These are phyloP conservation scores for Fusarium avenaceum DNA, from an alignment of 2,329 filamentous ascomycete species.

Conservation along the genomic window DNA sequence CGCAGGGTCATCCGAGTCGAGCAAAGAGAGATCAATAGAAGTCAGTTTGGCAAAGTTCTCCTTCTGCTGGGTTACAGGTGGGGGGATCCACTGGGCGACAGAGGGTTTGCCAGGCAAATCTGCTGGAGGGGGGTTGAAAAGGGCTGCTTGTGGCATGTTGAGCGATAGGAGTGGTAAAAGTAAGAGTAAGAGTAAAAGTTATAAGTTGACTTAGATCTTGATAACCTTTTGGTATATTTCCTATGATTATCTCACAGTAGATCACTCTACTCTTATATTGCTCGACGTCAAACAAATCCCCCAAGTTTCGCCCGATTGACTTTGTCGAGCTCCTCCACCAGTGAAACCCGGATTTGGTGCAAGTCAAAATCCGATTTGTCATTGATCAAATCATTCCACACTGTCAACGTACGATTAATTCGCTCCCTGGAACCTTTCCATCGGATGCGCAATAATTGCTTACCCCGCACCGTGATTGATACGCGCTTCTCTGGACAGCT, in stretches of 20 bases:
- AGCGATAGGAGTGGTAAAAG: not conserved
- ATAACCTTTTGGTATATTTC: not conserved
- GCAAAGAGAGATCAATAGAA: conserved; percentile 59
- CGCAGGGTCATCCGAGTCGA: conserved; percentile 58
- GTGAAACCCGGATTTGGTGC: too few species aligned
- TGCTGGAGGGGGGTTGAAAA: conserved; percentile 58
- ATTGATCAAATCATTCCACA: too few species aligned
- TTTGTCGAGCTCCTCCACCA: too few species aligned
- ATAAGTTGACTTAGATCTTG: not conserved
- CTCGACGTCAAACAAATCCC: too few species aligned
- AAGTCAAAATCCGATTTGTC: too few species aligned
- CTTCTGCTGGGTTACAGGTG: conserved; percentile 59
- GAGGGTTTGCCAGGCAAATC: conserved; percentile 57
- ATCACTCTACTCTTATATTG: too few species aligned
- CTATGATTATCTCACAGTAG: conserved; percentile 4
- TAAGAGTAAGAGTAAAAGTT: not conserved
- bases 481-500: too few species aligned
- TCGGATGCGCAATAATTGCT: too few species aligned
- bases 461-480: too few species aligned
- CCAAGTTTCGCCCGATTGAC: too few species aligned
- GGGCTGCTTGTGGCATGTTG: conserved; percentile 52
- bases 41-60: conserved; percentile 59
- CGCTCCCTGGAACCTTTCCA: too few species aligned
- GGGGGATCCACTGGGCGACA: conserved; percentile 60
- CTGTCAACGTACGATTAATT: too few species aligned